phyloP scores from a whole-genome alignment of 257 asterid genomes.

The Mentha longifolia region DNA sequence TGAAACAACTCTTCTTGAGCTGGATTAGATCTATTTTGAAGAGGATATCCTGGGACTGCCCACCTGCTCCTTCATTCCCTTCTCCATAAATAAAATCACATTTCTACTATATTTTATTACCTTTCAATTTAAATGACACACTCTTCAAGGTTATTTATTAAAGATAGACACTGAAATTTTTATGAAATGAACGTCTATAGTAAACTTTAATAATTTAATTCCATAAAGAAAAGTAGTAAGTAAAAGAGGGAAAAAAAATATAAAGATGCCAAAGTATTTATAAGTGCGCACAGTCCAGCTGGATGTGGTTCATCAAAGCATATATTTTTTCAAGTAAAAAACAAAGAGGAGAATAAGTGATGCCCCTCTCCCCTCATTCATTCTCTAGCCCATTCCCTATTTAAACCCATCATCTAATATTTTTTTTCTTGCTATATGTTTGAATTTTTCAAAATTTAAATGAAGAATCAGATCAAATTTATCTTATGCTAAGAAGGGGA shows the following conservation, averaged over 20 bases:
- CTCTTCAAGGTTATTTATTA: slow-evolving; percentile 39
- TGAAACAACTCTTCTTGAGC: slow-evolving; percentile 29
- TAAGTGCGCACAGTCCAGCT: slow-evolving; percentile 65
- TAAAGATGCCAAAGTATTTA: slow-evolving; percentile 41
- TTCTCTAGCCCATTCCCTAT: slow-evolving; percentile 33
- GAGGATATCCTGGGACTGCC: slow-evolving; percentile 41
- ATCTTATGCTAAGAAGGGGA: neutral
- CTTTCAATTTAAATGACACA: slow-evolving; percentile 37
- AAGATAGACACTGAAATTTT: slow-evolving; percentile 35
- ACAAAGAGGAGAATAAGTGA: slow-evolving; percentile 38
- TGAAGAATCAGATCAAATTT: neutral
- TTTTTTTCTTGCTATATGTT: neutral
- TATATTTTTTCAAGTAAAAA: slow-evolving; percentile 28
- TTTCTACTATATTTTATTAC: neutral
- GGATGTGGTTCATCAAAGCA: slow-evolving; percentile 49
- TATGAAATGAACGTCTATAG: slow-evolving; percentile 23
- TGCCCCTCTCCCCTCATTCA: slow-evolving; percentile 31
- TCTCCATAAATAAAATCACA: neutral
- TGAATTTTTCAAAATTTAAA: neutral
- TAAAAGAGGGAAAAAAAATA: neutral
- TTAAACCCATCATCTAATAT: neutral
- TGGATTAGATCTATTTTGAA: slow-evolving; percentile 8
- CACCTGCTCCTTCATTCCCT: slow-evolving; percentile 41
- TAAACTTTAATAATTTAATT: neutral
- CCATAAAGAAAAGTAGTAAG: neutral